These are phyloP conservation scores for Flaveria ramosissima DNA, from an alignment of 129 eudicot genomes.

Conservation along the genomic window DNA sequence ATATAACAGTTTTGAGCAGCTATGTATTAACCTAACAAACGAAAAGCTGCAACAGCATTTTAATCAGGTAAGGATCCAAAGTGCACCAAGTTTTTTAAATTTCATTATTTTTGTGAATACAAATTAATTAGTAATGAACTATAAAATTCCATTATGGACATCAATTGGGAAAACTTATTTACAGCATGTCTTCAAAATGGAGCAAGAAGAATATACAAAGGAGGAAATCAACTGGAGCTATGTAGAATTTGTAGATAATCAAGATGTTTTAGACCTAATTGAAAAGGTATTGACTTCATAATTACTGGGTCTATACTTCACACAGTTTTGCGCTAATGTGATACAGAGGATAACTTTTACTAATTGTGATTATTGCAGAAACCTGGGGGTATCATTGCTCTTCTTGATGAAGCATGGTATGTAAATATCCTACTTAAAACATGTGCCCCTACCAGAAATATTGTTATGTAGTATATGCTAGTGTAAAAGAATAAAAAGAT, in stretches of 20 bases:
- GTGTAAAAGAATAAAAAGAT: neutral
- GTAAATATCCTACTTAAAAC: conserved; percentile 28
- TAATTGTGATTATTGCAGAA: conserved; percentile 55
- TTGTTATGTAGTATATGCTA: neutral
- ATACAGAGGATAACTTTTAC: conserved; percentile 12
- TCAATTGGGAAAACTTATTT: conserved; percentile 18
- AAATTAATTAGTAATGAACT: neutral
- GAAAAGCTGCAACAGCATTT: conserved; percentile 99
- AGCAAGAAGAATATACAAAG: conserved; percentile 97
- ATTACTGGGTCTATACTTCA: conserved; percentile 14
- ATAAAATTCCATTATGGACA: neutral
- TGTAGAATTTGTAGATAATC: conserved; percentile 97
- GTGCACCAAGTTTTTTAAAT: neutral
- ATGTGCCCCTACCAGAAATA: conserved; percentile 7
- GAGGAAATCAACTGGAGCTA: conserved; percentile 99
- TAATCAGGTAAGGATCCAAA: conserved; percentile 70
- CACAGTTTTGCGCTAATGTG: neutral
- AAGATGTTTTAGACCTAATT: conserved; percentile 93
- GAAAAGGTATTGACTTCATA: conserved; percentile 64
- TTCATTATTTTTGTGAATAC: conserved; percentile 9
- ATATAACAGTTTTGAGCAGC: conserved; percentile 85
- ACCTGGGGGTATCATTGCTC: conserved; percentile 99
- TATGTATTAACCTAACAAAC: conserved; percentile 92
- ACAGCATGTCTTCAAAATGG: conserved; percentile 99
- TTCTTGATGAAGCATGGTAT: conserved; percentile 99